Evolutionary conservation across 257 asterid species (phyloP).

Genomic region (Solanum corneliomulleri): DNA sequence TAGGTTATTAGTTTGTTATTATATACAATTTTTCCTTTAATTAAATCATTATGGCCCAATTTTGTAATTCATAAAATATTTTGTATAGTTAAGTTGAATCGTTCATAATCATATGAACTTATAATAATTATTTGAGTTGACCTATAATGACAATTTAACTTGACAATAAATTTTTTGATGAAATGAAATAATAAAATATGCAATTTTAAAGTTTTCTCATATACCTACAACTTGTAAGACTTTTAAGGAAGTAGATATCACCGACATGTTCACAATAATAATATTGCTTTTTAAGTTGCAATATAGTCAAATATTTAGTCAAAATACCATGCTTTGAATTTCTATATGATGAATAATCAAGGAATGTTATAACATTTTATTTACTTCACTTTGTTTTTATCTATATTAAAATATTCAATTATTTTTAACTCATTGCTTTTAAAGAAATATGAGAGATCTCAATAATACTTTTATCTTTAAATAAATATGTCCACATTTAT

Average conservation of each 20-base stretch:
- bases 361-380: not conserved
- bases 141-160: not conserved
- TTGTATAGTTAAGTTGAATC: no score
- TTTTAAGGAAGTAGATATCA: not conserved
- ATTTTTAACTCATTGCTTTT: not conserved
- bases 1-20: no score
- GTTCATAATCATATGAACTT: not conserved
- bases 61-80: no score
- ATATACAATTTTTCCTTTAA: no score
- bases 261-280: not conserved
- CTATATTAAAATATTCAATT: not conserved
- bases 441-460: not conserved
- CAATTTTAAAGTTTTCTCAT: not conserved
- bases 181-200: no score
- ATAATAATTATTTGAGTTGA: not conserved
- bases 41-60: not conserved
- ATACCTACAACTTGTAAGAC: not conserved
- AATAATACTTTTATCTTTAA: not conserved
- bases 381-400: not conserved
- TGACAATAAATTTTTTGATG: not conserved
- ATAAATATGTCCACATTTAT: not conserved
- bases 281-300: not conserved
- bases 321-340: not conserved
- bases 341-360: not conserved
- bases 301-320: not conserved